Base-by-base conservation (phyloP, 805 yeast species). In the Candida patagonica region DNA sequence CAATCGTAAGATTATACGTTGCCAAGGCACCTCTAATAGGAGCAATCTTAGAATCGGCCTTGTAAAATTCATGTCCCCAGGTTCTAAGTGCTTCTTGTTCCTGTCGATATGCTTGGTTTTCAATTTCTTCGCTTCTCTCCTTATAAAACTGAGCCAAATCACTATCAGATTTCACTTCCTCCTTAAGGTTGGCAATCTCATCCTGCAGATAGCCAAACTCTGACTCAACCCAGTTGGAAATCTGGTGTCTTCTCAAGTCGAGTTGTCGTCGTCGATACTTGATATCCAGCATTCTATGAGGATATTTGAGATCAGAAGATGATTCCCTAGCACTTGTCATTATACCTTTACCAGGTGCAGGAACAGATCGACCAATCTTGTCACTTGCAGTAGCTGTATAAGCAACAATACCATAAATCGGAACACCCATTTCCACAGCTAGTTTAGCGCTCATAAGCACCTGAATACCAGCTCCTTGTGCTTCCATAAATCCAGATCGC, bases 281-380 rank as follows among this genome's bases (percentile, higher is more conserved):
- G 62, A 92, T 79, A 63, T 87, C 84, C 68, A 92, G 69, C 66
- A 84, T 68, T 46, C 89, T 80, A 42, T 92, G 68, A 53, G 80
- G 76, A 71, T 75, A 81, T 65, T 81, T 80, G 70, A 80, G 71
- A 54, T 71, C 74, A 53, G 87, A 84, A 53, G 80, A 89, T 59
- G 79, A 77, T 70, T 94, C 98, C 59, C 94, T 80, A 43, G 98
- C 98, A 59, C 95, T 86, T 46, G 98, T 92, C 72, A 92, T 74
- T 52, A 92, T 83, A 80, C 99, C 99, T 71, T 89, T 86, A 64
- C 99, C 99, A 67, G 99, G 99, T 60, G 98, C 98, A 51, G 99
- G 99, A 51, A 92, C 89, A 37, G 97, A 88, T 70, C 96, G 82
- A 61, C 97, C 96, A 62, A 89, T 89, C 78, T 88, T 94, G 66